A percentile compares a stretch with the other conserved stretches of the same genome.
These are phyloP conservation scores for Lentinula lateritia DNA, from an alignment of 768 basidiomycete species.

Conservation along the genomic window DNA sequence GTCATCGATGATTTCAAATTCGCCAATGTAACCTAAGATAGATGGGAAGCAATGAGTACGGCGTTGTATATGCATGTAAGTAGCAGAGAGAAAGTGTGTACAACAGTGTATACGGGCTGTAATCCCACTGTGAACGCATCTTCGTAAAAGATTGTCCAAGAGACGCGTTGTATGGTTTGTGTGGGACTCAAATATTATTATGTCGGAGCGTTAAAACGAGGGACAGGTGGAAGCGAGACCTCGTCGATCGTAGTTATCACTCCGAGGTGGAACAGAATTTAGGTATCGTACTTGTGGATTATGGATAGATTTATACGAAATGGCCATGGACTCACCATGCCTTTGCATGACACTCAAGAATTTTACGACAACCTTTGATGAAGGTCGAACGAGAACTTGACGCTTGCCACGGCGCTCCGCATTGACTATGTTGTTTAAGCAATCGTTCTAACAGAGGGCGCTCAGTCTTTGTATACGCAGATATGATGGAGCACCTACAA, in stretches of 20 bases:
- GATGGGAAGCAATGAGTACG: conserved; percentile 9
- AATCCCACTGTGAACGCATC: conserved; percentile 53
- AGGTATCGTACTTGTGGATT: not conserved
- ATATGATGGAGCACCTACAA: conserved; percentile 24
- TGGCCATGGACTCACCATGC: conserved; percentile 63
- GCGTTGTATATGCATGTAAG: not conserved
- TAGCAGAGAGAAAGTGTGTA: conserved; percentile 8
- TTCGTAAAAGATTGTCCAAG: conserved; percentile 23
- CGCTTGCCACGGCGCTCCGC: conserved; percentile 99
- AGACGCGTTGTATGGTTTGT: conserved; percentile 58
- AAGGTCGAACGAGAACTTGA: conserved; percentile 96
- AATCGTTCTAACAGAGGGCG: conserved; percentile 36
- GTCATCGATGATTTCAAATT: conserved; percentile 98
- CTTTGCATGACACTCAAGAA: conserved; percentile 99
- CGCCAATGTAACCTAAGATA: conserved; percentile 86
- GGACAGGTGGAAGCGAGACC: conserved; percentile 52
- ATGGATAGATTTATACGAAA: not conserved
- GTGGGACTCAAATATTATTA: conserved; percentile 40
- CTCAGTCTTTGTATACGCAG: not conserved
- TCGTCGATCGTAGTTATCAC: conserved; percentile 85
- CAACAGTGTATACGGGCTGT: conserved; percentile 28
- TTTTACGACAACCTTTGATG: conserved; percentile 97
- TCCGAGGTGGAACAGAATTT: conserved; percentile 36
- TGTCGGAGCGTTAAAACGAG: conserved; percentile 86
- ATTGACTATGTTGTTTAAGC: conserved; percentile 95